Base-by-base conservation (phyloP, 2,329 filamentous ascomycete species). In the Verticillium alfalfae region DNA sequence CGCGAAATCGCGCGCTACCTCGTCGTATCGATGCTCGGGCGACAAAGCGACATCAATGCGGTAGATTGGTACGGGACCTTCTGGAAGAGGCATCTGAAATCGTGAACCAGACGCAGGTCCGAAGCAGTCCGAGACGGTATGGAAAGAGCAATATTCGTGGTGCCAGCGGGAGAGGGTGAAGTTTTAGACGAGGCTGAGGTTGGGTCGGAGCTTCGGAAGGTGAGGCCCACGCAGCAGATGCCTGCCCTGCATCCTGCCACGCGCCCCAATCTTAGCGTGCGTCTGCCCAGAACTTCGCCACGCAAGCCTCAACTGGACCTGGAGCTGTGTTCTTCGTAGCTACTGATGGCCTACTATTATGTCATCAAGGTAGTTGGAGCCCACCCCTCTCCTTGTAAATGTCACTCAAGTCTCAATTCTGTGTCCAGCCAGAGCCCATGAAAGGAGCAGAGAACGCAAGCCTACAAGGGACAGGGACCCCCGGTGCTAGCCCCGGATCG, bases 21-120 rank as follows among this genome's bases (percentile, higher is more conserved):
- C 69, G 18, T 74, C 69, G 70, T 87, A 88, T 58, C 84, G 78
- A 62, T 81, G 70, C 34, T 73, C 68, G 2, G 85, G 83, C 1
- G 83, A 78, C 2, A 80, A 76, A 2, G 82, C 83, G 3, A 87
- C 76, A 65, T 88, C 79, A 65, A 87, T 86, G 13, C 66, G 66
- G 60, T 69, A 70, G 10, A 36, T 41, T 13, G 56, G 56, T 12
- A 61, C 61, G 62, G 63, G 41, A 65, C 64, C 37, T 66, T 65
- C 26, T 7, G 61, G 31, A 12, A 60, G 16, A 18, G 59, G 4
- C 59, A 63, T 62, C n/a, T 39, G 39, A 26, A 22, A n/a, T 13
- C 22, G 26, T 31, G 26, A 56, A 37, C 13, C 36, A 13, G 13
- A 13, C 5, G 13, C 36, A 37, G 13, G 6, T 37, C 36, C 16